Conservation (phyloP, 768 basidiomycete genomes). For the Cantharellus anzutake region DNA sequence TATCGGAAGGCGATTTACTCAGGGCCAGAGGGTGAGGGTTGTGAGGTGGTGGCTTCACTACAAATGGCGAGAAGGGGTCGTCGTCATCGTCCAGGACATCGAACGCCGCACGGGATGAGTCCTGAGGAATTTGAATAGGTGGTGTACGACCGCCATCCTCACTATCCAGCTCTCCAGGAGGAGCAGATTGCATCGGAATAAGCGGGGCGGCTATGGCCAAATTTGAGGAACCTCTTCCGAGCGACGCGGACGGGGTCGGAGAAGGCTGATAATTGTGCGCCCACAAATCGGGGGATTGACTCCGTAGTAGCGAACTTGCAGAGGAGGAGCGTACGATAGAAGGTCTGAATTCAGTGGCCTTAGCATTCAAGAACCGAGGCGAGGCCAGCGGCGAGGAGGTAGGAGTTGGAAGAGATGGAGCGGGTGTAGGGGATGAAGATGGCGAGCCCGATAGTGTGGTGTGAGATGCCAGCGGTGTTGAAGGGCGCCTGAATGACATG, state of each 20-base stretch:
- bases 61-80: constrained; percentile 23
- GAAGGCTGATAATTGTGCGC: constrained; percentile 36
- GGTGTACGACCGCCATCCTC: constrained; percentile 39
- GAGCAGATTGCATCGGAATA: constrained; percentile 42
- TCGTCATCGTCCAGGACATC: constrained; percentile 23
- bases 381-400: constrained; percentile 24
- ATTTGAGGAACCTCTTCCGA: constrained; percentile 24
- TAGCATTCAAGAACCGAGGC: constrained; percentile 72
- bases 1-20: constrained; percentile 22
- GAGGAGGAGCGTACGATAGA: constrained; percentile 64
- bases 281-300: constrained; percentile 69
- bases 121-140: neutral
- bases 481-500: constrained; percentile 54
- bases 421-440: constrained; percentile 46
- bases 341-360: constrained; percentile 78
- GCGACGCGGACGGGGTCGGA: constrained; percentile 29
- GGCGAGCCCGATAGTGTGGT: constrained; percentile 39
- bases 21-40: constrained; percentile 41
- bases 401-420: constrained; percentile 27
- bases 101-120: constrained; percentile 21
- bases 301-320: constrained; percentile 21
- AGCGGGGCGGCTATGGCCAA: constrained; percentile 84
- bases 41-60: constrained; percentile 15
- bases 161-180: constrained; percentile 25
- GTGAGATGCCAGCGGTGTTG: constrained; percentile 62